phyloP scores from a whole-genome alignment of 768 basidiomycete genomes.

The Termitomyces sp. region DNA sequence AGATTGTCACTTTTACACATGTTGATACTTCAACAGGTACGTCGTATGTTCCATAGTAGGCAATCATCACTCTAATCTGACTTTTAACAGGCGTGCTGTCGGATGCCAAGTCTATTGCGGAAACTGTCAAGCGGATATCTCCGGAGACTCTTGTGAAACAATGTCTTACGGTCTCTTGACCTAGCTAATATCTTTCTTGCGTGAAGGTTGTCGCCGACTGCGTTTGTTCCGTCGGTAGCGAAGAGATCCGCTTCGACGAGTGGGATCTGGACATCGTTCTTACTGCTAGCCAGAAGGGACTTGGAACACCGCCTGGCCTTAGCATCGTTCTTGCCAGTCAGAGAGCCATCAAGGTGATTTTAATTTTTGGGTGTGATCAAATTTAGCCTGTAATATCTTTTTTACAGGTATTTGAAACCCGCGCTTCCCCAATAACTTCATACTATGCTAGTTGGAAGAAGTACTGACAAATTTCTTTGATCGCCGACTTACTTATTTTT shows the following conservation, averaged over 20 bases:
- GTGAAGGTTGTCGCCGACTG: conserved; percentile 77
- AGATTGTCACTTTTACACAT: conserved; percentile 89
- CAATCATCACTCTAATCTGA: neutral
- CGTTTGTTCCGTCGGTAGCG: conserved; percentile 95
- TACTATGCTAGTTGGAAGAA: conserved; percentile 93
- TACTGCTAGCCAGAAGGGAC: conserved; percentile 86
- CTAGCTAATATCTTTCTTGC: conserved; percentile 2
- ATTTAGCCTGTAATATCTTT: neutral
- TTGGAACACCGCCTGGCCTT: conserved; percentile 90
- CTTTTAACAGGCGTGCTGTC: conserved; percentile 68
- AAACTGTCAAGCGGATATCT: conserved; percentile 67
- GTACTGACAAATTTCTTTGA: conserved; percentile 25
- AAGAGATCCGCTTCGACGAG: conserved; percentile 90
- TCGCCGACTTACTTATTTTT: neutral
- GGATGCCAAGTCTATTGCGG: conserved; percentile 70
- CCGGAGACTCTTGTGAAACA: conserved; percentile 73
- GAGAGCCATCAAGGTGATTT: conserved; percentile 61
- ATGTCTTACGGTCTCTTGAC: conserved; percentile 1
- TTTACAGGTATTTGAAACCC: conserved; percentile 48
- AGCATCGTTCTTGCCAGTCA: conserved; percentile 81
- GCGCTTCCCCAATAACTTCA: conserved; percentile 59
- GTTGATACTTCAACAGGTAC: conserved; percentile 86
- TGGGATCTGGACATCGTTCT: conserved; percentile 92
- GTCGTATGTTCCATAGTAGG: neutral
- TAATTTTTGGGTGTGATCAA: neutral